Evolutionary conservation across 2,329 filamentous ascomycete genomes (phyloP).

Genomic region (Penicillium decumbens): DNA sequence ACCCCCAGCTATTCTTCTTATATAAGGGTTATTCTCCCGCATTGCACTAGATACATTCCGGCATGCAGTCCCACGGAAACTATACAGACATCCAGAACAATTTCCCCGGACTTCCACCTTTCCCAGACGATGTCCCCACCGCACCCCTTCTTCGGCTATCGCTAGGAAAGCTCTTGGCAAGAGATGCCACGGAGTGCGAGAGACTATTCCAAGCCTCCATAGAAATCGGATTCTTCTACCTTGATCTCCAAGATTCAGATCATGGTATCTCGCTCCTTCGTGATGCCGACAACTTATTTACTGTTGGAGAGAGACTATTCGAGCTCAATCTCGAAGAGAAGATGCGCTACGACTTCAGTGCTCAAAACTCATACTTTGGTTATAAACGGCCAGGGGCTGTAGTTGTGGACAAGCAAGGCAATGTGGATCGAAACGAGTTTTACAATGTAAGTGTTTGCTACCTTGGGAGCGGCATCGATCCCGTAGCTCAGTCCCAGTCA

Average conservation of each 20-base stretch:
- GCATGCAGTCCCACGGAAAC: conserved; percentile 3
- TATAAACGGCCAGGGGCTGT: conserved; percentile 49
- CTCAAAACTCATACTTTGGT: conserved; percentile 50
- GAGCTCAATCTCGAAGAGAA: conserved; percentile 50
- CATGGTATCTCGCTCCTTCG: conserved; percentile 41
- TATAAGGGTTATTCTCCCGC: too few species aligned
- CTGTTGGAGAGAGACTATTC: conserved; percentile 46
- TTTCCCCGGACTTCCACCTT: conserved; percentile 36
- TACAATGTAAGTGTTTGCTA: conserved; percentile 46
- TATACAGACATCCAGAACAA: conserved; percentile 9
- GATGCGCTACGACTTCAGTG: conserved; percentile 51
- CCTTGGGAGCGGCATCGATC: background rate
- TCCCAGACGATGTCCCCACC: conserved; percentile 41
- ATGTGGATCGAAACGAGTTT: conserved; percentile 51
- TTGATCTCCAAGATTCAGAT: conserved; percentile 43
- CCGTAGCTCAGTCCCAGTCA: background rate
- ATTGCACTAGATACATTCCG: background rate
- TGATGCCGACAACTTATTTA: conserved; percentile 46
- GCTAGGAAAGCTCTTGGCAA: conserved; percentile 35
- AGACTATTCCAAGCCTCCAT: conserved; percentile 40
- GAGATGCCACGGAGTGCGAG: conserved; percentile 33
- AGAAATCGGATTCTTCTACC: conserved; percentile 55
- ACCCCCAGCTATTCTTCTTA: background rate
- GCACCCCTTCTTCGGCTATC: conserved; percentile 45
- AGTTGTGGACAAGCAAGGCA: conserved; percentile 47